A percentile compares a stretch with the other conserved stretches of the same genome.
These are phyloP conservation scores for Diaporthe sp. DNA, from an alignment of 2,329 filamentous ascomycete species.

Conservation along the genomic window DNA sequence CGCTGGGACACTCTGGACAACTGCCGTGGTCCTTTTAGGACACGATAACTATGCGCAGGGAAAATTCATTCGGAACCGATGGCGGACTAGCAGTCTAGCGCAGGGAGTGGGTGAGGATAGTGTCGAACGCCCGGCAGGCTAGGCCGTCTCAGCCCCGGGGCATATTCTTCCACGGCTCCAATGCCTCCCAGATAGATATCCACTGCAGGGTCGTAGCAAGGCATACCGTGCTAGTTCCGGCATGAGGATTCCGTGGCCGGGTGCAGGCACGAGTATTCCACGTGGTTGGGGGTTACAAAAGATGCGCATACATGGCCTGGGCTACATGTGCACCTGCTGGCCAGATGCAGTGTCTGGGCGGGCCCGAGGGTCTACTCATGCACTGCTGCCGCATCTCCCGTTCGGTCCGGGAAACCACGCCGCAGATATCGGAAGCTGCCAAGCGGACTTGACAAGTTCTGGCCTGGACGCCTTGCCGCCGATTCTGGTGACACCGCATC, in stretches of 20 bases:
- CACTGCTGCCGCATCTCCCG: conserved; percentile 8
- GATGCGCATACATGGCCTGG: not conserved
- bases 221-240: conserved; percentile 15
- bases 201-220: conserved; percentile 7
- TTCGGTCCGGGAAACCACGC: conserved; percentile 7
- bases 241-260: conserved; percentile 14
- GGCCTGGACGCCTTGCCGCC: not conserved
- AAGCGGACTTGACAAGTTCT: not conserved
- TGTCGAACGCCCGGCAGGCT: not conserved
- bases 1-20: not conserved
- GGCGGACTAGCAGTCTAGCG: conserved; percentile 7
- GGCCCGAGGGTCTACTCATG: not conserved
- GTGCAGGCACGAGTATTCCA: conserved; percentile 34
- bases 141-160: not conserved
- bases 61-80: not conserved
- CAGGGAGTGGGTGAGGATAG: not conserved
- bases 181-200: not conserved
- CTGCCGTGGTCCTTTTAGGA: not conserved
- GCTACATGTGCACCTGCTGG: conserved; percentile 1
- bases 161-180: not conserved
- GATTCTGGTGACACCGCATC: not conserved
- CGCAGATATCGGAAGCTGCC: not conserved
- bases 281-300: conserved; percentile 32
- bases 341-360: not conserved
- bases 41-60: not conserved